Base-by-base conservation (phyloP, 768 basidiomycete genomes). In the Trametopsis cervina region DNA sequence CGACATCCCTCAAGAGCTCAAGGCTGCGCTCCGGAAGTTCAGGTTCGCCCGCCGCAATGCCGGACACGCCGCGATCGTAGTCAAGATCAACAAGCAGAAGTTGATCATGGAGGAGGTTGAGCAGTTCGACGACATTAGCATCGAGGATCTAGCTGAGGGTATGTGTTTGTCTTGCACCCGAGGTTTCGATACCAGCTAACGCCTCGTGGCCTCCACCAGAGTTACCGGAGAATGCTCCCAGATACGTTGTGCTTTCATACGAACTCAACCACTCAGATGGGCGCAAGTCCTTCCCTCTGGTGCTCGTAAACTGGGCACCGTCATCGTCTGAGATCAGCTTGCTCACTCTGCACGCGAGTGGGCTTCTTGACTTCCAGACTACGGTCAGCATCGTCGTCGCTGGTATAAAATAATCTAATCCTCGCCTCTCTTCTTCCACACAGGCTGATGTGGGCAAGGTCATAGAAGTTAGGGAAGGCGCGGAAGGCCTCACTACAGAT, bases 91-190 rank as follows among this genome's bases (percentile, higher is more conserved):
- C 75, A 93, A 89, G 72, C 65, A 72, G 35, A 73, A 81, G 57
- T 75, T 94, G 49, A 60, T 80, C 54, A 85, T 96, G 84, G 84
- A 86, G 61, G 83, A 89, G 58, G 85, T 82, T 25, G 88, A 91
- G 46, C 80, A 83, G 60, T 83, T 88, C 54, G 82, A 85, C 59
- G 68, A 79, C 51, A 83, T 89, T 51, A 75, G 74, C 47, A 79
- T 92, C 49, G 85, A 87, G 57, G 89, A 94, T 13, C 79, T 97
- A 29, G 87, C 79, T n/a, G 84, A 92, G 68, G 92, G 92, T 89
- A 54, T 47, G 60, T n/a, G n/a, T n/a, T n/a, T n/a, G n/a, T n/a
- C n/a, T 44, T 35, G 18, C 42, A 17, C 22, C 21, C 22, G 38
- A 20, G 21, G 13, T 26, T 36, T 48, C 43, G 37, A 48, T n/a